Conservation (phyloP, 2,329 filamentous ascomycete species). For the Xylariaceae sp. region DNA sequence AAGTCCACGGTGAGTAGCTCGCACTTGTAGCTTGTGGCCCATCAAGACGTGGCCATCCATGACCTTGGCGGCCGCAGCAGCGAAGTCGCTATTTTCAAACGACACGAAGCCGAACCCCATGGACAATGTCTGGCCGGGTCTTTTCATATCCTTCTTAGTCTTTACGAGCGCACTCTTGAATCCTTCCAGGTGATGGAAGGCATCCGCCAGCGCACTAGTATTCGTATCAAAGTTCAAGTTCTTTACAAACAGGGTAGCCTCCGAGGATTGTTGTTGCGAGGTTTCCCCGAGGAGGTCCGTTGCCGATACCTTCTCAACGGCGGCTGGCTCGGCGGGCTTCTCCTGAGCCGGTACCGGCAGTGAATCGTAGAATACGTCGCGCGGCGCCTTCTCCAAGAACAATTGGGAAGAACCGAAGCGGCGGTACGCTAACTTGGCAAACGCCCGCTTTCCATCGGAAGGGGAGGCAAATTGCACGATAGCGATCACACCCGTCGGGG, state of each 20-base stretch:
- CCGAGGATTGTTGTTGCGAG: constrained; percentile 43
- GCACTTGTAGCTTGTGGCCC: constrained; percentile 77
- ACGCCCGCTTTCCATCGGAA: constrained; percentile 75
- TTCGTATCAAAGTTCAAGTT: constrained; percentile 92
- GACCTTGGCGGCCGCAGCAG: constrained; percentile 70
- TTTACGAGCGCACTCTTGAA: constrained; percentile 88
- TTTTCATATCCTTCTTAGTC: constrained; percentile 89
- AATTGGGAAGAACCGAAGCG: constrained; percentile 78
- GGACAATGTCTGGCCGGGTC: constrained; percentile 77
- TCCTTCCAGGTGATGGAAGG: constrained; percentile 76
- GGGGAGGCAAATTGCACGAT: constrained; percentile 83
- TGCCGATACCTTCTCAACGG: constrained; percentile 59
- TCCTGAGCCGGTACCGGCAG: constrained; percentile 26
- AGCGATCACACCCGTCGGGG: constrained; percentile 85
- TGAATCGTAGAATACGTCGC: constrained; percentile 60
- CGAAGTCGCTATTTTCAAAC: constrained; percentile 72
- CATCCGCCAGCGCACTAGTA: constrained; percentile 66
- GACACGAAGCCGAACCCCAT: constrained; percentile 98
- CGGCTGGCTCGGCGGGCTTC: constrained; percentile 30
- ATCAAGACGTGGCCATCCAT: constrained; percentile 90
- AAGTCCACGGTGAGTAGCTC: constrained; percentile 77
- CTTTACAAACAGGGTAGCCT: constrained; percentile 84
- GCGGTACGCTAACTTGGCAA: constrained; percentile 79
- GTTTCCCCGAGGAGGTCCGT: constrained; percentile 58
- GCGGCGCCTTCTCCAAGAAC: constrained; percentile 90